A percentile compares a stretch with the other conserved stretches of the same genome.
Evolutionary conservation across 805 yeast species (phyloP).

Genomic region (Candida golubevii): DNA sequence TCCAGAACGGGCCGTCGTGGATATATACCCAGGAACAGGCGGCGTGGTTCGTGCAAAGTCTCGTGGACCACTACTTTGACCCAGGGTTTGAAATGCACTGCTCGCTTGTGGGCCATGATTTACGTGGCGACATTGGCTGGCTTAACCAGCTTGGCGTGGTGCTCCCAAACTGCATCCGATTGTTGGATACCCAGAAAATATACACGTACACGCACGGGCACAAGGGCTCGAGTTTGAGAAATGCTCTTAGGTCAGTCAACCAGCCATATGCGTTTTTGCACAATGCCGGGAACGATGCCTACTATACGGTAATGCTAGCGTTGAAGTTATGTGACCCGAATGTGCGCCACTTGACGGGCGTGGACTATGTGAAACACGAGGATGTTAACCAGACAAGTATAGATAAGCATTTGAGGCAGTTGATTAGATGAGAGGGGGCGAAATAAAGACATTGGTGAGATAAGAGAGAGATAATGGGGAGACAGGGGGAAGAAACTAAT

Average conservation of each 20-base stretch:
- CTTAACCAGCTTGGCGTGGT: constrained; percentile 9
- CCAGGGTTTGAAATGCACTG: constrained; percentile 13
- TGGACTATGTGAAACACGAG: neutral
- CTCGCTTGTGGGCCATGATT: constrained; percentile 19
- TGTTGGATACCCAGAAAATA: constrained; percentile 20
- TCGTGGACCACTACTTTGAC: constrained; percentile 16
- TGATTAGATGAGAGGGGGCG: too few species aligned
- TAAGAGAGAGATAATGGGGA: too few species aligned
- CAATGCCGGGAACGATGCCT: constrained; percentile 24
- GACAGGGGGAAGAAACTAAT: too few species aligned
- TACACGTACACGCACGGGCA: constrained; percentile 11
- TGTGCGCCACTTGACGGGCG: constrained; percentile 3
- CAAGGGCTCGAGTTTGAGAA: constrained; percentile 20
- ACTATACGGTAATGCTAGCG: constrained; percentile 24
- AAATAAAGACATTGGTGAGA: too few species aligned
- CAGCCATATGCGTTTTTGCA: constrained; percentile 15
- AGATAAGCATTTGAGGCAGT: too few species aligned
- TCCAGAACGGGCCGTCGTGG: constrained; percentile 16
- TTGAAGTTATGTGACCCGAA: constrained; percentile 22
- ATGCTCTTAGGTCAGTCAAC: constrained; percentile 15
- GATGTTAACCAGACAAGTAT: too few species aligned
- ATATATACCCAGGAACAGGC: constrained; percentile 8
- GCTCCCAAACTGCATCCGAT: constrained; percentile 1
- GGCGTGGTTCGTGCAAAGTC: constrained; percentile 5
- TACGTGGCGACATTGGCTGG: constrained; percentile 15